These are phyloP conservation scores for Fusarium guadeloupense DNA, from an alignment of 2,329 filamentous ascomycete genomes.

Conservation along the genomic window DNA sequence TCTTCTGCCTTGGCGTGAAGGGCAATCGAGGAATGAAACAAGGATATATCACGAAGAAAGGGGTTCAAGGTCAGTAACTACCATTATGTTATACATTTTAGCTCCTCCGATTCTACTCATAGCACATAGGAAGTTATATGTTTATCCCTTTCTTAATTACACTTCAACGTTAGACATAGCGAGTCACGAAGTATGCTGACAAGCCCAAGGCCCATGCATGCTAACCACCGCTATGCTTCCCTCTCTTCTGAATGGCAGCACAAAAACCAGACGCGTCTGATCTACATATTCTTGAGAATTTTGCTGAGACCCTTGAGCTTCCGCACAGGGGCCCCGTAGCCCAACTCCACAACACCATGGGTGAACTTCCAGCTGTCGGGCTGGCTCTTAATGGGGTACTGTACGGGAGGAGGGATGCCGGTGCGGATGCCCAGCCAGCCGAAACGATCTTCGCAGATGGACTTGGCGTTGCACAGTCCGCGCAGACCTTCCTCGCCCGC, in stretches of 20 bases:
- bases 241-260: not conserved
- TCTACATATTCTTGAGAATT: constrained; percentile 56
- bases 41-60: not conserved
- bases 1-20: no score
- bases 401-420: constrained; percentile 79
- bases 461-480: constrained; percentile 87
- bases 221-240: not conserved
- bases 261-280: no score
- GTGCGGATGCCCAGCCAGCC: constrained; percentile 73
- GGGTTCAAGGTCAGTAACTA: not conserved
- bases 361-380: constrained; percentile 71
- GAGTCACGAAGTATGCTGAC: not conserved
- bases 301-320: constrained; percentile 54
- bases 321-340: constrained; percentile 58
- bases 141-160: not conserved
- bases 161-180: not conserved
- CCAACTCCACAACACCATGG: constrained; percentile 67
- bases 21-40: not conserved
- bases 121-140: not conserved
- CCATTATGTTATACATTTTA: not conserved
- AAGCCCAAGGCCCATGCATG: not conserved
- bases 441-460: constrained; percentile 80
- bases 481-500: constrained; percentile 89
- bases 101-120: constrained; percentile 1
- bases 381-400: constrained; percentile 80